These are phyloP conservation scores for Calamus simplicifolius DNA, from an alignment of 176 grass and related monocot species.

Conservation along the genomic window DNA sequence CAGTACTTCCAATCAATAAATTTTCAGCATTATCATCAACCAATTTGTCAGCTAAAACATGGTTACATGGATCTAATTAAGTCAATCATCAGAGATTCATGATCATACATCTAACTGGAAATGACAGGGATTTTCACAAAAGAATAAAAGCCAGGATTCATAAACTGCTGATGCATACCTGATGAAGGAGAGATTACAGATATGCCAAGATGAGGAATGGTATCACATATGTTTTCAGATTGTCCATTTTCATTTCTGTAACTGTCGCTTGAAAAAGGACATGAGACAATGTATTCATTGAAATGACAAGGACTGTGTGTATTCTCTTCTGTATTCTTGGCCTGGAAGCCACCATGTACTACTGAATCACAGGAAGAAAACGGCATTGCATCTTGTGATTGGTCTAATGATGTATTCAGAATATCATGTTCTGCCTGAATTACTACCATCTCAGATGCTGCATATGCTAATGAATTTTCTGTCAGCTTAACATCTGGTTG, in stretches of 20 bases:
- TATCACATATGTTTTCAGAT: conserved; percentile 2
- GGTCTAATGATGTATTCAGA: conserved; percentile 21
- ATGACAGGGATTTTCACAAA: too few species aligned
- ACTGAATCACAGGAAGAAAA: conserved; percentile 23
- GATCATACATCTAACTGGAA: too few species aligned
- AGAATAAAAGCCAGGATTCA: too few species aligned
- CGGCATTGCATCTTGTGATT: conserved; percentile 14
- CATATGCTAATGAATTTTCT: conserved; percentile 37
- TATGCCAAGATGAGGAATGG: background rate
- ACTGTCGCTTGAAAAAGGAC: background rate
- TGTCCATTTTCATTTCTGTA: background rate
- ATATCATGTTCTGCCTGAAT: conserved; percentile 22
- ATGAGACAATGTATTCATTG: conserved; percentile 8
- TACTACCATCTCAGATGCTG: conserved; percentile 16
- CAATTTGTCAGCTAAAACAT: conserved; percentile 10
- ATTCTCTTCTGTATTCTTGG: conserved; percentile 28
- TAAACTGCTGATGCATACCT: conserved; percentile 14
- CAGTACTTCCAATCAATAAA: conserved; percentile 2
- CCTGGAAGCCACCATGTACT: conserved; percentile 21
- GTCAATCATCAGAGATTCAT: too few species aligned
- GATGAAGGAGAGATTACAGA: conserved; percentile 11
- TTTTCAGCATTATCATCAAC: conserved; percentile 6
- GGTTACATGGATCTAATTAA: background rate
- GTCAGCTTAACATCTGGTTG: conserved; percentile 4
- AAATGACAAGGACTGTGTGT: conserved; percentile 1